Conservation (phyloP, 148 eudicot species). For the Chenopodium formosanum region DNA sequence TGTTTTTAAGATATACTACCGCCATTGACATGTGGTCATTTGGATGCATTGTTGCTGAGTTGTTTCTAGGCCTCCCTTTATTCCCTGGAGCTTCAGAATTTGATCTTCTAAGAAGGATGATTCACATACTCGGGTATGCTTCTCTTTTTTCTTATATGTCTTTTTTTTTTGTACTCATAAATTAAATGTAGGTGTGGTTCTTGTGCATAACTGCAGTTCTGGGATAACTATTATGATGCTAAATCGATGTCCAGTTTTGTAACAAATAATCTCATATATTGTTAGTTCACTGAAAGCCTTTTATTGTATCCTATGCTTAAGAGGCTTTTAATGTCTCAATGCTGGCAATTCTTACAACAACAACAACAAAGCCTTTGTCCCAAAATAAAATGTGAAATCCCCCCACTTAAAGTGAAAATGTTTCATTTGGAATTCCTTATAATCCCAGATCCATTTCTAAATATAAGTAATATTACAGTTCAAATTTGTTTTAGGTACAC, state of each 20-base stretch:
- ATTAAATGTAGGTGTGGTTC: background rate
- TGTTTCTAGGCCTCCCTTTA: conserved; percentile 87
- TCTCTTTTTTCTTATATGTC: conserved; percentile 10
- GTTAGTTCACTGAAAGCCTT: background rate
- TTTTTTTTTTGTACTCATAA: background rate
- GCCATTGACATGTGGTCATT: conserved; percentile 99
- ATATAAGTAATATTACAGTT: background rate
- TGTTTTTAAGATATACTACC: conserved; percentile 67
- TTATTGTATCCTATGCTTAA: background rate
- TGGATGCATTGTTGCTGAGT: conserved; percentile 97
- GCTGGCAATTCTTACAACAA: background rate
- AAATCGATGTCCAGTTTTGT: background rate
- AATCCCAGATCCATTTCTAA: background rate
- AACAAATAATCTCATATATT: background rate
- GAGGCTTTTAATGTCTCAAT: background rate
- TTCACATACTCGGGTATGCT: conserved; percentile 84
- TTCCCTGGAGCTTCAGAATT: conserved; percentile 98
- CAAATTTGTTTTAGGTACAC: background rate
- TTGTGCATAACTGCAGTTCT: background rate
- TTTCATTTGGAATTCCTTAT: background rate
- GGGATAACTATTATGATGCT: conserved; percentile 1
- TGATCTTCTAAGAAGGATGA: conserved; percentile 91
- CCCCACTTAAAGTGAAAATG: background rate
- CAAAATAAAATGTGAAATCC: too few relatives aligned
- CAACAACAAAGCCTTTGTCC: too few relatives aligned